Evolutionary conservation across 306 rosid genomes (phyloP).

Genomic region (Hippophae tibetana): DNA sequence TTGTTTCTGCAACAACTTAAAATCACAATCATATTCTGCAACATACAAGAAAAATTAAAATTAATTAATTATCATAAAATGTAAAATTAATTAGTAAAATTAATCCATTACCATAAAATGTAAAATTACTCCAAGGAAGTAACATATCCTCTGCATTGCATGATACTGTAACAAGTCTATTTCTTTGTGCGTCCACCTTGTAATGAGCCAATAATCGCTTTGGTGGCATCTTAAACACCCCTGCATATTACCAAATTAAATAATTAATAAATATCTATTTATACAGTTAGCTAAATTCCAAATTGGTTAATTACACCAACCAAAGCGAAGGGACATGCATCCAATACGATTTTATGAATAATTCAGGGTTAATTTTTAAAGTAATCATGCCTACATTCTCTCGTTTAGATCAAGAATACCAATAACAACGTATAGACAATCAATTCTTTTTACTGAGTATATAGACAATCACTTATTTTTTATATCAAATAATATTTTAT

Average conservation of each 20-base stretch:
- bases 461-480: too few relatives aligned
- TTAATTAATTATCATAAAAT: too few relatives aligned
- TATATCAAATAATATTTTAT: too few relatives aligned
- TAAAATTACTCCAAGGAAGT: constrained; percentile 62
- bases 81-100: neutral
- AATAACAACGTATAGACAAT: too few relatives aligned
- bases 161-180: constrained; percentile 52
- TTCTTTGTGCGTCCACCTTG: constrained; percentile 51
- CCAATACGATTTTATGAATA: too few relatives aligned
- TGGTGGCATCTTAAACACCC: constrained; percentile 88
- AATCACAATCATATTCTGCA: constrained; percentile 63
- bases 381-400: too few relatives aligned
- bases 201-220: constrained; percentile 81
- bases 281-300: too few relatives aligned
- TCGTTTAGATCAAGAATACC: too few relatives aligned
- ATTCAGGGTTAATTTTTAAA: too few relatives aligned
- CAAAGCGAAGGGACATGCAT: too few relatives aligned
- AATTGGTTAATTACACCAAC: too few relatives aligned
- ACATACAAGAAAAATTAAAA: neutral
- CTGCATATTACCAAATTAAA: constrained; percentile 20
- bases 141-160: constrained; percentile 98
- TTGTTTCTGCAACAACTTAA: constrained; percentile 42
- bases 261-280: neutral
- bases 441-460: too few relatives aligned
- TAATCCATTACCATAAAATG: constrained; percentile 43